Percentiles rank a stretch among this genome's conserved stretches.
phyloP scores from a whole-genome alignment of 345 rosid genomes.

The Arabidopsis thaliana region TAIR10.1 NC_003075.7:7936001-7936500 shows the following conservation, averaged over 20 bases:
- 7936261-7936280: background rate
- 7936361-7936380: background rate
- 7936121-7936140: background rate
- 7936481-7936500: conserved; percentile 19
- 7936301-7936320: conserved; percentile 14
- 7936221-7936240: background rate
- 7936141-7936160: conserved; percentile 23
- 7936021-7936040: conserved; percentile 52
- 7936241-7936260: conserved; percentile 13
- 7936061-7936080: background rate
- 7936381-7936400: conserved; percentile 5
- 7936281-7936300: background rate
- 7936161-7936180: background rate
- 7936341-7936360: conserved; percentile 26
- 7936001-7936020: conserved; percentile 59
- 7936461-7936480: conserved; percentile 17
- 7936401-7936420: conserved; percentile 16
- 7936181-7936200: background rate
- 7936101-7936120: background rate
- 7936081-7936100: background rate
- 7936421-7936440: conserved; percentile 18
- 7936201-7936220: conserved; percentile 19
- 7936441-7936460: conserved; percentile 33
- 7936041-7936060: background rate
- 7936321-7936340: conserved; percentile 25